Conservation (phyloP, 2,329 filamentous ascomycete species). For the Blumeriella jaapii region DNA sequence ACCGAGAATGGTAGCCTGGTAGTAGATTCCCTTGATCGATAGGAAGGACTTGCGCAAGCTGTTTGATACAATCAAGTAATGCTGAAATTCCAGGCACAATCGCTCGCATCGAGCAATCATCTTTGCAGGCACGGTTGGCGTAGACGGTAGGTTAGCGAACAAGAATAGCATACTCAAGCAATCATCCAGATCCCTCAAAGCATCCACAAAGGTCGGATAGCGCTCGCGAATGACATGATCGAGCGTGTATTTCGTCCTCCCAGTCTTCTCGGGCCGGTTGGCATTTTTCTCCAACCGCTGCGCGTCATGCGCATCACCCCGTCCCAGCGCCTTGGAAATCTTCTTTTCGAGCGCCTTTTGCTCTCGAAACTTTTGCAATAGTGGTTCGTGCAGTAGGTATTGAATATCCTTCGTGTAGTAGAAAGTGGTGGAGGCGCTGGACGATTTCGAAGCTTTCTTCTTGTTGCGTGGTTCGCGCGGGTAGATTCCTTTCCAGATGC, state of each 20-base stretch:
- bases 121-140: conserved; percentile 79
- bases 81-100: conserved; percentile 89
- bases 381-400: conserved; percentile 92
- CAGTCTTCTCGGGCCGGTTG: conserved; percentile 76
- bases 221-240: conserved; percentile 97
- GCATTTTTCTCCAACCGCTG: conserved; percentile 80
- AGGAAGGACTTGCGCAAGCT: conserved; percentile 92
- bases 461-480: conserved; percentile 92
- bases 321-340: conserved; percentile 82
- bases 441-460: conserved; percentile 90
- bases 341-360: conserved; percentile 97
- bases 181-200: conserved; percentile 88
- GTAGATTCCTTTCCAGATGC: conserved; percentile 99
- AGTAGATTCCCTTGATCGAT: conserved; percentile 99
- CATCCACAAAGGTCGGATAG: conserved; percentile 94
- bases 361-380: conserved; percentile 89
- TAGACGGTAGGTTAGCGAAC: conserved; percentile 91
- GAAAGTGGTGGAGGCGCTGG: conserved; percentile 86
- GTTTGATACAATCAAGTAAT: conserved; percentile 89
- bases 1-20: conserved; percentile 92
- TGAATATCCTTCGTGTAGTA: conserved; percentile 92
- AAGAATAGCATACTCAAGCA: conserved; percentile 94
- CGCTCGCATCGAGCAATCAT: conserved; percentile 93
- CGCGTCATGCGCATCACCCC: conserved; percentile 83
- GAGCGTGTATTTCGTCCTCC: conserved; percentile 79